Base-by-base conservation (phyloP, 768 basidiomycete genomes). In the Tulasnella sp. region DNA sequence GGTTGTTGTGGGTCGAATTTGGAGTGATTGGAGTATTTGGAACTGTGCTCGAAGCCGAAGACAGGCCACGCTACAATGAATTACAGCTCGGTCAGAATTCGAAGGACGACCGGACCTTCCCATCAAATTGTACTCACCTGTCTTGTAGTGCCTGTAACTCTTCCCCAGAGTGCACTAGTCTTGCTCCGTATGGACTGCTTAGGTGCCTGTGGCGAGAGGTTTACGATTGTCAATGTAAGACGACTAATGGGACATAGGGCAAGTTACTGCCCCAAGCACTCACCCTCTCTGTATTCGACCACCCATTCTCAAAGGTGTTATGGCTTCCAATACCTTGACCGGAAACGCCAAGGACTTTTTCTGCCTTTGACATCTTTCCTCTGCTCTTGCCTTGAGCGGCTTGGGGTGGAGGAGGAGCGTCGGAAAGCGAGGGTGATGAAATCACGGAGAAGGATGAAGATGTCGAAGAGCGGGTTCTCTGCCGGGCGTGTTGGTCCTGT, bases 161-260 rank as follows among this genome's bases (percentile, higher is more conserved):
- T 94, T 3, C 93, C 93, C 82, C 93, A 88, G 84, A 96, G 92
- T 72, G 93, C 93, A 83, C 90, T 93, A n/a, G 93, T 94, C 85
- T 94, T 95, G 50, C 91, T 89, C 82, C 93, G 87, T 80, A 95
- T 94, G 44, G 79, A 50, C 48, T 64, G 60, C 31, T 48, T 72
- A 41, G 80, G 54, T 28, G 48, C 75, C 79, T 42, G 77, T 24
- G 42, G 34, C 42, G n/a, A 72, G 31, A 77, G 22, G 72, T 24
- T 64, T 64, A 86, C 14, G 37, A 84, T 91, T 91, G 83, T 42
- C 58, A 82, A 46, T 22, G 75, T 76, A 28, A 58, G 46, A 31
- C 73, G 73, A 24, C 40, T 18, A 64, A n/a, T 58, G 34, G 37
- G 73, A 14, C 40, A 37, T 3, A 2, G 37, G 34, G 48, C 48